These are phyloP conservation scores for Sphagnum tenellum DNA, from an alignment of 225 moss, liverwort and hornwort species.

Conservation along the genomic window DNA sequence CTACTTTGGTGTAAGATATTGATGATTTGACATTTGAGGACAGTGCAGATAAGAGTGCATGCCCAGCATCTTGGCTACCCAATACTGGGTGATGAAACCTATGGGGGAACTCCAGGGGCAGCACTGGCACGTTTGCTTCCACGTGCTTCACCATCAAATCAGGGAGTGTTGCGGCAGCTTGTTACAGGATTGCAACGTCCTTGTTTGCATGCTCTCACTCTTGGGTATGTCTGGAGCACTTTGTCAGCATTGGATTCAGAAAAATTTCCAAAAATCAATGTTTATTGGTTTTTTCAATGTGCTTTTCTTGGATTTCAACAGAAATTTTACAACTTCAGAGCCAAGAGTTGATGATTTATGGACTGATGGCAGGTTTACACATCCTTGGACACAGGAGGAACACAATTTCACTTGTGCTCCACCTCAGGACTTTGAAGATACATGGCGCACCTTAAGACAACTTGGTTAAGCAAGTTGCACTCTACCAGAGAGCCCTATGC, in stretches of 20 bases:
- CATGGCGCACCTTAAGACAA: constrained; percentile 43
- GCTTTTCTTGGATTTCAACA: background rate
- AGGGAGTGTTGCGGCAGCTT: constrained; percentile 59
- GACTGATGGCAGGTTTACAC: constrained; percentile 53
- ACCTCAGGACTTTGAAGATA: constrained; percentile 78
- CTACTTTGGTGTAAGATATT: too few species aligned
- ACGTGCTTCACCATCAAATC: constrained; percentile 39
- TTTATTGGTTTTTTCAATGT: too few species aligned
- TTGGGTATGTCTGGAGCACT: constrained; percentile 40
- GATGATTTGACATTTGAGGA: background rate
- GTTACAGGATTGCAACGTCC: constrained; percentile 74
- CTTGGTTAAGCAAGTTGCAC: background rate
- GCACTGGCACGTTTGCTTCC: constrained; percentile 63
- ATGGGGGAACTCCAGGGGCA: constrained; percentile 83
- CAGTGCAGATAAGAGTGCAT: constrained; percentile 83
- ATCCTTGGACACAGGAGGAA: constrained; percentile 76
- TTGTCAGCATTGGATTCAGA: too few species aligned
- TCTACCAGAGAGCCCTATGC: too few species aligned
- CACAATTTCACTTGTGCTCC: constrained; percentile 64
- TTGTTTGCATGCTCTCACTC: constrained; percentile 87
- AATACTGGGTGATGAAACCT: constrained; percentile 80
- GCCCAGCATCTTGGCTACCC: constrained; percentile 88
- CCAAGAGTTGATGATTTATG: background rate
- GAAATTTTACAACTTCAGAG: background rate
- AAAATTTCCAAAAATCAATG: too few species aligned